Base-by-base conservation (phyloP, 176 grass and related monocot genomes). In the Tillandsia leiboldiana region DNA sequence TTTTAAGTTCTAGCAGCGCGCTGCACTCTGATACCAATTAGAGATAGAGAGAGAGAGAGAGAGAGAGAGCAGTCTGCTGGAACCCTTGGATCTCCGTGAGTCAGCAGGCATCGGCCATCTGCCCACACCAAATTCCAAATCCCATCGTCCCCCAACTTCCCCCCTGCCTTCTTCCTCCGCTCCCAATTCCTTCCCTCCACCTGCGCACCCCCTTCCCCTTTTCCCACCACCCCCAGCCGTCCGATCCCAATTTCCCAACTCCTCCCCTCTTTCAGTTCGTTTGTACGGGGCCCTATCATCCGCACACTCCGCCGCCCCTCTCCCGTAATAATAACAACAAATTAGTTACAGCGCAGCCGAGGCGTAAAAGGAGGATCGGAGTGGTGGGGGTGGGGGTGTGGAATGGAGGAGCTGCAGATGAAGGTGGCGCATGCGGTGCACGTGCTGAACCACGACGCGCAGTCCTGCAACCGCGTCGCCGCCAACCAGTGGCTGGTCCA, bases 401-500 rank as follows among this genome's bases (percentile, higher is more conserved):
- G 83, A 67, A 63, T 71, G 58, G 48, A 68, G 26, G 83, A 87
- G 69, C 78, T 95, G 18, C 86, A 85, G 74, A 84, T 77, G 50
- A 80, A 53, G 76, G 84, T 99, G 33, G 68, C 85, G 10, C 74
- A 77, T 26, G 89, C 86, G 23, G 89, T 93, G 71, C 82, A 68
- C 50, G 74, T 82, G 24, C 69, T 86, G 53, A 81, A 86, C 33
- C 78, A 86, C 65, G 84, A 82, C 50, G 63, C 56, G 48, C 68
- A 81, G 15, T 78, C 84, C 42, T 81, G 74, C 20, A 86, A 78
- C 29, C 73, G 84, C 15, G 78, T 81, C 26, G 78, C 84, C 27
- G 84, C 84, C 10, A 86, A 86, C 58, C 84, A 86, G 24, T 86
- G 84, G 84, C 74, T 86, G 3, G 64, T 86, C 62, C 84, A 86